A percentile compares a stretch with the other conserved stretches of the same genome.
Evolutionary conservation across 202 grass and related monocot species (phyloP).

Genomic region (Thinopyrum obtusiflorum): DNA sequence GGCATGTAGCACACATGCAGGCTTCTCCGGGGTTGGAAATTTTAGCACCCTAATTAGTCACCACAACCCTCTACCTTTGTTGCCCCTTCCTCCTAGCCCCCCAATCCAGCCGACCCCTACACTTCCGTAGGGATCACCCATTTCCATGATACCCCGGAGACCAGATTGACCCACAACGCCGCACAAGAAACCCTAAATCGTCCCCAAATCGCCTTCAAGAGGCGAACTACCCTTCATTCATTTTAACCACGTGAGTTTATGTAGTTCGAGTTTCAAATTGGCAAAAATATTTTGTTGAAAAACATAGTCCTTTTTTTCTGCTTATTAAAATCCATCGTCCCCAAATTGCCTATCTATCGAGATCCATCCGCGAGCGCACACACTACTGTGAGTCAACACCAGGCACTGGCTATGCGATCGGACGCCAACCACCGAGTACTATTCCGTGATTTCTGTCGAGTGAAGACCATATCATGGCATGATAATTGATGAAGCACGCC

Average conservation of each 20-base stretch:
- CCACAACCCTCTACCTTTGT: too few relatives aligned
- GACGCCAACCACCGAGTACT: neutral
- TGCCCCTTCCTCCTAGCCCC: too few relatives aligned
- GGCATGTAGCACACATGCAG: too few relatives aligned
- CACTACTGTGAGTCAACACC: neutral
- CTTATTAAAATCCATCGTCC: too few relatives aligned
- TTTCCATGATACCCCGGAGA: neutral
- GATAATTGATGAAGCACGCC: neutral
- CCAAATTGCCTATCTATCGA: too few relatives aligned
- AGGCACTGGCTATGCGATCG: neutral
- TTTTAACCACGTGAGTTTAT: neutral
- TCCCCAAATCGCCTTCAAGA: neutral
- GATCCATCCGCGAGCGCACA: too few relatives aligned
- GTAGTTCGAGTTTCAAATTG: neutral
- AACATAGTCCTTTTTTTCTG: neutral
- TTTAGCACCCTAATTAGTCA: too few relatives aligned
- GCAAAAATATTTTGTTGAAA: too few relatives aligned
- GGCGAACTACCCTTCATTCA: neutral
- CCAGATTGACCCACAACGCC: neutral
- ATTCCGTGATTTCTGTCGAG: neutral
- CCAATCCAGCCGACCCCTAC: neutral
- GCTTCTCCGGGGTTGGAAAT: too few relatives aligned
- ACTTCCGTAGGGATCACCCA: neutral
- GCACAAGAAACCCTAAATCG: neutral
- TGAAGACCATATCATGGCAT: neutral